A percentile compares a stretch with the other conserved stretches of the same genome.
Evolutionary conservation across 2,329 filamentous ascomycete species (phyloP).

Genomic region (Ceratocystis ficicola): DNA sequence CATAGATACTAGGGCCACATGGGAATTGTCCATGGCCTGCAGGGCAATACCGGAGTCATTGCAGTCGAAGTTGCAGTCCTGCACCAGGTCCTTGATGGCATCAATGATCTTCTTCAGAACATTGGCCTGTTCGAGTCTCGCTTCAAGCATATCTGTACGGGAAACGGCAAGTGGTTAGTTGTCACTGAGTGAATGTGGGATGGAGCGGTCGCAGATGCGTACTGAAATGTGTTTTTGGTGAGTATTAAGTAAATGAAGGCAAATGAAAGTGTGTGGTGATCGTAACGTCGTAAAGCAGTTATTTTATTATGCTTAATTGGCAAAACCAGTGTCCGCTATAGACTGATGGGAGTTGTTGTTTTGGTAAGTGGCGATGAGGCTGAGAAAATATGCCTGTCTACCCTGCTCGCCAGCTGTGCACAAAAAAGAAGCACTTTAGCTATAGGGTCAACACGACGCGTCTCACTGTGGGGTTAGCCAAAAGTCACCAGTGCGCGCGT

Average conservation of each 20-base stretch:
- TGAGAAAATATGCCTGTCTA: neutral
- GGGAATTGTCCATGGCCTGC: conserved; percentile 99
- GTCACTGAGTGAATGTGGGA: neutral
- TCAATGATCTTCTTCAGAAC: conserved; percentile 98
- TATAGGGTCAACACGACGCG: conserved; percentile 2
- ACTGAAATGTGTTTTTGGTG: conserved; percentile 16
- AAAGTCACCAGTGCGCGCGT: neutral
- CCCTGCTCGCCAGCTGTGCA: neutral
- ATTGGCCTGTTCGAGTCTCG: conserved; percentile 85
- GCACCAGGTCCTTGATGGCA: conserved; percentile 96
- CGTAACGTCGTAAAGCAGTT: neutral
- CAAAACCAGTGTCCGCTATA: neutral
- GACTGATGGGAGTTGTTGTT: neutral
- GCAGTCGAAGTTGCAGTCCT: conserved; percentile 99
- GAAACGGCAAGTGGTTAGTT: conserved; percentile 14
- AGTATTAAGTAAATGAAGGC: neutral
- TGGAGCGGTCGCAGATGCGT: conserved; percentile 1
- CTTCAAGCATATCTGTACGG: conserved; percentile 66
- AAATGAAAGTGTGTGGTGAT: neutral
- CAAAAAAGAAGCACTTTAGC: conserved; percentile 10
- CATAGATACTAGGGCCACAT: conserved; percentile 98
- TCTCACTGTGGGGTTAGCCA: neutral
- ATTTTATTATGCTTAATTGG: neutral
- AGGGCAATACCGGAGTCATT: conserved; percentile 98
- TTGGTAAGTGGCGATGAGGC: neutral